phyloP scores from a whole-genome alignment of 1,284 basidiomycete genomes.

The Fomitopsis palustris region DNA sequence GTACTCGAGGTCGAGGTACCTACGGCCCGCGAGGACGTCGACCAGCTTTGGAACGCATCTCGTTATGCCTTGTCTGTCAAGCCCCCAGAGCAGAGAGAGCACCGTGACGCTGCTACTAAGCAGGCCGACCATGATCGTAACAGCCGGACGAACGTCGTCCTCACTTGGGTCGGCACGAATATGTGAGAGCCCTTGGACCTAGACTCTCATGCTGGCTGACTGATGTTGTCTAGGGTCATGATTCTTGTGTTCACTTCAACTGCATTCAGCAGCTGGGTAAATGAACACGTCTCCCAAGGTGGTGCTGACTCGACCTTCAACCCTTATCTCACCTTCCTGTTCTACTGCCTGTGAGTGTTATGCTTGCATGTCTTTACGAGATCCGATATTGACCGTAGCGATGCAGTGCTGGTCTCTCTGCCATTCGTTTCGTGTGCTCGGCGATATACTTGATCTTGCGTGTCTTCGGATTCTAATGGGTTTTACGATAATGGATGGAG shows the following conservation, averaged over 20 bases:
- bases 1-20: slow-evolving; percentile 84
- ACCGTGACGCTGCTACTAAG: slow-evolving; percentile 85
- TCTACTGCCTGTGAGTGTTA: slow-evolving; percentile 72
- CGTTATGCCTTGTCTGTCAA: slow-evolving; percentile 63
- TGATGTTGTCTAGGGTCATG: slow-evolving; percentile 48
- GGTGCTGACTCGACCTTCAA: slow-evolving; percentile 60
- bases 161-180: slow-evolving; percentile 84
- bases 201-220: slow-evolving; percentile 8
- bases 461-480: slow-evolving; percentile 48
- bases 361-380: slow-evolving; percentile 4
- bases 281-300: slow-evolving; percentile 43
- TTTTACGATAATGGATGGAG: no score
- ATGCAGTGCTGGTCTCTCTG: slow-evolving; percentile 70
- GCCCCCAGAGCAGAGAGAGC: slow-evolving; percentile 69
- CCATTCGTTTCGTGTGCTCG: slow-evolving; percentile 77
- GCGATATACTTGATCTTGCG: slow-evolving; percentile 75
- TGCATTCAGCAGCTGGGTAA: slow-evolving; percentile 67
- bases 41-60: slow-evolving; percentile 79
- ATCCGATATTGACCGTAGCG: slow-evolving; percentile 6
- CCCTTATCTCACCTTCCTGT: slow-evolving; percentile 82
- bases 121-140: slow-evolving; percentile 84
- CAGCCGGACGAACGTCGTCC: slow-evolving; percentile 80
- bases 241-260: slow-evolving; percentile 81
- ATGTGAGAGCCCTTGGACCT: slow-evolving; percentile 47
- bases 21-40: slow-evolving; percentile 80